A percentile compares a stretch with the other conserved stretches of the same genome.
Evolutionary conservation across 805 yeast genomes (phyloP).

Genomic region (Ogataea neopini): DNA sequence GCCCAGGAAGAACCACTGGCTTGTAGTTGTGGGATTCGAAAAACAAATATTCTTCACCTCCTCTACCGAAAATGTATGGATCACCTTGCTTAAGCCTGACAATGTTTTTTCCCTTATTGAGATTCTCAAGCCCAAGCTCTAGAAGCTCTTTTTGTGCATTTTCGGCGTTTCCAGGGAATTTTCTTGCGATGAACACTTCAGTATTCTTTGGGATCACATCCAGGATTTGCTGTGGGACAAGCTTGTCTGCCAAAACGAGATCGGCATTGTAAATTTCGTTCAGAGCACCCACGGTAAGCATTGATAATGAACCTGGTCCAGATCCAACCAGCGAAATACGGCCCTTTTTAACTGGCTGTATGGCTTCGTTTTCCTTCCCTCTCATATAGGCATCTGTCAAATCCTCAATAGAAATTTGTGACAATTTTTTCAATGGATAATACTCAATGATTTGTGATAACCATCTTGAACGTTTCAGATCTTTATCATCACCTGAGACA

Average conservation of each 20-base stretch:
- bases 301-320: slow-evolving; percentile 87
- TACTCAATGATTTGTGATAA: slow-evolving; percentile 88
- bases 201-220: slow-evolving; percentile 78
- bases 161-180: slow-evolving; percentile 97
- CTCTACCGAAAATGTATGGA: slow-evolving; percentile 94
- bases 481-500: slow-evolving; percentile 45
- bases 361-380: not conserved
- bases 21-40: slow-evolving; percentile 66
- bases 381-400: slow-evolving; percentile 38
- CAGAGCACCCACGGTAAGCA: slow-evolving; percentile 83
- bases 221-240: slow-evolving; percentile 86
- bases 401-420: slow-evolving; percentile 59
- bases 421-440: slow-evolving; percentile 71
- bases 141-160: slow-evolving; percentile 85
- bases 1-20: slow-evolving; percentile 82
- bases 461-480: slow-evolving; percentile 73
- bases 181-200: slow-evolving; percentile 80
- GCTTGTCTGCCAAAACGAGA: slow-evolving; percentile 81
- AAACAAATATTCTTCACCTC: slow-evolving; percentile 85
- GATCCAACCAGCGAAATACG: slow-evolving; percentile 83
- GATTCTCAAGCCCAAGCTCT: slow-evolving; percentile 65
- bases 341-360: slow-evolving; percentile 40
- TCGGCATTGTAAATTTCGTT: slow-evolving; percentile 82
- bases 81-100: slow-evolving; percentile 95
- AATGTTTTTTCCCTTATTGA: slow-evolving; percentile 69